These are phyloP conservation scores for Neofusicoccum sp. DNA, from an alignment of 2,329 filamentous ascomycete genomes.

Conservation along the genomic window DNA sequence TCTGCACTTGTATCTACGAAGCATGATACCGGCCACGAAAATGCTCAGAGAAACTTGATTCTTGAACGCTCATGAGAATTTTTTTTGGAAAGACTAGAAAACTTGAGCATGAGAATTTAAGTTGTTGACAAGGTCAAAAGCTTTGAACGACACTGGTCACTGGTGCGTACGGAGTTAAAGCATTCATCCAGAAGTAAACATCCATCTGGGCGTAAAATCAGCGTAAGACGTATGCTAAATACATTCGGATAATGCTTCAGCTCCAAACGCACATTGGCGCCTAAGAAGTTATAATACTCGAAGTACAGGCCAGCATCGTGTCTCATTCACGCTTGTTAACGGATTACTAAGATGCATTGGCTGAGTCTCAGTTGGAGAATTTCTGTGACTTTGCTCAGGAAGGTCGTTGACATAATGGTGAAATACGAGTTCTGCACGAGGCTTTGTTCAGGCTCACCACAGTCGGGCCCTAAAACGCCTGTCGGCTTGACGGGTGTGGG, in stretches of 20 bases:
- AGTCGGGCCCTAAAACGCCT: no score
- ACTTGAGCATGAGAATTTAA: neutral
- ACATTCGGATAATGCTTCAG: neutral
- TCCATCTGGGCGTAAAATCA: neutral
- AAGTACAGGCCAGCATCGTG: no score
- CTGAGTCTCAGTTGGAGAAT: no score
- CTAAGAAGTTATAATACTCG: neutral
- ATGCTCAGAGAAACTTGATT: neutral
- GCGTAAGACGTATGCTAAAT: no score
- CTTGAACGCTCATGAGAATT: neutral
- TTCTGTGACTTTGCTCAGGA: no score
- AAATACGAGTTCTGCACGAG: no score
- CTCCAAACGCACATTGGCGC: neutral
- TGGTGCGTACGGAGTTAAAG: neutral
- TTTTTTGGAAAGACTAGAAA: neutral
- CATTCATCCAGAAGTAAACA: neutral
- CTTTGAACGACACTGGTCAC: neutral
- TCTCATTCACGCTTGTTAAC: no score
- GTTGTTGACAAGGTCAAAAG: neutral
- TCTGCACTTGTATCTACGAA: no score
- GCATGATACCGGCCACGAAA: constrained; percentile 4
- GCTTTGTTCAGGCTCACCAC: no score
- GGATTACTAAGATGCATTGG: no score
- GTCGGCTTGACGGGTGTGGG: no score
- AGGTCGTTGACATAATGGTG: no score